Base-by-base conservation (phyloP, 345 rosid species). In the Raphanus sativus region DNA sequence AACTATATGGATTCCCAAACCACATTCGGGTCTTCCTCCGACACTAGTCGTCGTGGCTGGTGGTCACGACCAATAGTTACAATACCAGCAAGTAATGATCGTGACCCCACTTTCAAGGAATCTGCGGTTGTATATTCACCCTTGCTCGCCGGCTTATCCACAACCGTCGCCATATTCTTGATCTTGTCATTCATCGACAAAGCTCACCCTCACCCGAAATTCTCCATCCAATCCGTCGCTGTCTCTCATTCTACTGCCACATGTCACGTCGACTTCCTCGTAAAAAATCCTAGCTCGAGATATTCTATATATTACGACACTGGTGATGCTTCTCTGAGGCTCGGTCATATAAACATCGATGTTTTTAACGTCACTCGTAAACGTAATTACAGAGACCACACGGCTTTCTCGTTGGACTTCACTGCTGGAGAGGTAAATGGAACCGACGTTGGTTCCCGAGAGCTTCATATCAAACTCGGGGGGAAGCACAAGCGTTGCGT, bases 381-480 rank as follows among this genome's bases (percentile, higher is more conserved):
- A 10, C 73, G 34, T 21, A 17, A 5, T 3, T 29, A 30, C 1
- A 34, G 3, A 32, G 59, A 70, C 45, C 28, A 42, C 54, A 60
- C 79, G 52, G 61, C 12, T 42, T 67, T 75, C 62, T 75, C 79
- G 7, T 52, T 75, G 62, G 62, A 0, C 5, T 75, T 75, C 30
- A 28, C 17, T 67, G 68, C 24, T 21, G 64, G 36, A 6, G 59
- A 16, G 24, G 50, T 30, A 4, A 42, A 25, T 24, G 4, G 32
- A 29, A 67, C 7, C 17, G 62, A 58, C 38, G 36, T 3, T 8
- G 48, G 10, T 40, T 40, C 48, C 3, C 48, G 1, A 40, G 36
- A 61, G 24, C 59, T 75, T 5, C 50, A 45, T 10, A 13, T 75
- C 17, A 67, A 13, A 24, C 65, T 67, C 8, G 61, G 52, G 5